Percentiles rank a stretch among this genome's conserved stretches.
Conservation (phyloP, 2,329 filamentous ascomycete genomes). For the Fusarium luffae region DNA sequence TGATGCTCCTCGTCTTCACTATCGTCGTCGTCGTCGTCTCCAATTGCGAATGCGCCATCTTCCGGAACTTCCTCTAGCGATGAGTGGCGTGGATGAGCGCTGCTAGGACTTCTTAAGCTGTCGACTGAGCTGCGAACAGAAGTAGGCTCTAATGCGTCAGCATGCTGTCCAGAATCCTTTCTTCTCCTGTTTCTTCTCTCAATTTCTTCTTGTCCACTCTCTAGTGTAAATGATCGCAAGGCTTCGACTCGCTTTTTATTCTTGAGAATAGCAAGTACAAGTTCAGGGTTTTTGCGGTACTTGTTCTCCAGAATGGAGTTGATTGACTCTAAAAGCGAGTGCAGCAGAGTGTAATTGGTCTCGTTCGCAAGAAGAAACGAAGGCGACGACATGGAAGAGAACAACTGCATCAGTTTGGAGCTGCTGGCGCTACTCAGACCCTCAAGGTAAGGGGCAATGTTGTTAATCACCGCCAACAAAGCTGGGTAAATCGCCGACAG, state of each 20-base stretch:
- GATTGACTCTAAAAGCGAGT: constrained; percentile 86
- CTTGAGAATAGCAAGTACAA: constrained; percentile 82
- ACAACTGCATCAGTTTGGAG: constrained; percentile 86
- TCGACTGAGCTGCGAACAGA: constrained; percentile 73
- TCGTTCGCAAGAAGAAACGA: constrained; percentile 94
- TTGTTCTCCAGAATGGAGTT: constrained; percentile 92
- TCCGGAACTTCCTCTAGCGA: constrained; percentile 60
- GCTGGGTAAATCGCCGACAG: constrained; percentile 93
- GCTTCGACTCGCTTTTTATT: constrained; percentile 87
- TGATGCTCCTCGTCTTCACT: constrained; percentile 61
- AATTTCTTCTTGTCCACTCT: constrained; percentile 91
- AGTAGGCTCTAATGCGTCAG: constrained; percentile 60
- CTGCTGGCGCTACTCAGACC: constrained; percentile 79
- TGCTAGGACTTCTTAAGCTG: constrained; percentile 70
- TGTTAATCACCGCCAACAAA: constrained; percentile 90
- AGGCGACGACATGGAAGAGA: constrained; percentile 91
- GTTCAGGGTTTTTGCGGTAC: constrained; percentile 80
- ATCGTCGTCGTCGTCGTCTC: constrained; percentile 80
- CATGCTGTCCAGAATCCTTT: constrained; percentile 69
- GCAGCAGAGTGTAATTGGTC: constrained; percentile 83
- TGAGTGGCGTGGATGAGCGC: constrained; percentile 39
- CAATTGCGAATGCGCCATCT: constrained; percentile 86
- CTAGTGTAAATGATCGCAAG: constrained; percentile 86
- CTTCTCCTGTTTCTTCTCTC: constrained; percentile 78
- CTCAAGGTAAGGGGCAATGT: constrained; percentile 86